These are phyloP conservation scores for Suillus plorans DNA, from an alignment of 768 basidiomycete genomes.

Conservation along the genomic window DNA sequence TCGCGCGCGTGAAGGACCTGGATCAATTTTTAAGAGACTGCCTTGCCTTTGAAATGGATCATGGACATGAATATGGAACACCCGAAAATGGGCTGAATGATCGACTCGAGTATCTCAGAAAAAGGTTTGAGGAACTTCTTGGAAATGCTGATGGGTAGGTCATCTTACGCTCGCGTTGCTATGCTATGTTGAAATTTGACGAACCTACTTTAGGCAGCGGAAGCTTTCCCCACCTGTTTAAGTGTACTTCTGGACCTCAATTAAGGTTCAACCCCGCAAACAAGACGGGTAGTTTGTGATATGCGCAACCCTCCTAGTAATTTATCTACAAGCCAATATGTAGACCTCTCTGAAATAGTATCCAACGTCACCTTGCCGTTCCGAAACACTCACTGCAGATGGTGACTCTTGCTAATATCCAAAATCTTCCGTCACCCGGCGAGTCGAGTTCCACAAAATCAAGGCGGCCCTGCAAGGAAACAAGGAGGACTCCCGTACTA, in stretches of 20 bases:
- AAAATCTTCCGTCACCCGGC: neutral
- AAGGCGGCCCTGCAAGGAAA: too few species aligned
- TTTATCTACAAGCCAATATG: neutral
- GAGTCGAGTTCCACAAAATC: too few species aligned
- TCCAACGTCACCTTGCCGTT: neutral
- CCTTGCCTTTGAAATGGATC: conserved; percentile 56
- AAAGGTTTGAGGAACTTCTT: conserved; percentile 29
- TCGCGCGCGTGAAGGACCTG: conserved; percentile 54
- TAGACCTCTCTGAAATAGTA: neutral
- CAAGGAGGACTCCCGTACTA: too few species aligned
- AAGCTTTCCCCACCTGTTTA: neutral
- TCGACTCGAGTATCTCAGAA: conserved; percentile 15
- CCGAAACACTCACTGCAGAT: neutral
- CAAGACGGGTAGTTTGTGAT: neutral
- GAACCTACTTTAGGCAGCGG: neutral
- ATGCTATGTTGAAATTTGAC: neutral
- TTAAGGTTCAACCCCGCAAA: neutral
- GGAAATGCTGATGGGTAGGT: conserved; percentile 17
- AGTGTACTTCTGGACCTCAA: neutral
- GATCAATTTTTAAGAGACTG: conserved; percentile 68
- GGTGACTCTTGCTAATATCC: neutral
- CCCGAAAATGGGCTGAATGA: conserved; percentile 11
- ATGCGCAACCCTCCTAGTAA: neutral
- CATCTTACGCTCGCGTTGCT: neutral
- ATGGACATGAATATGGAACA: conserved; percentile 38